Percentiles rank a stretch among this genome's conserved stretches.
phyloP scores from a whole-genome alignment of 805 yeast species.

The Yarrowia sp. region DNA sequence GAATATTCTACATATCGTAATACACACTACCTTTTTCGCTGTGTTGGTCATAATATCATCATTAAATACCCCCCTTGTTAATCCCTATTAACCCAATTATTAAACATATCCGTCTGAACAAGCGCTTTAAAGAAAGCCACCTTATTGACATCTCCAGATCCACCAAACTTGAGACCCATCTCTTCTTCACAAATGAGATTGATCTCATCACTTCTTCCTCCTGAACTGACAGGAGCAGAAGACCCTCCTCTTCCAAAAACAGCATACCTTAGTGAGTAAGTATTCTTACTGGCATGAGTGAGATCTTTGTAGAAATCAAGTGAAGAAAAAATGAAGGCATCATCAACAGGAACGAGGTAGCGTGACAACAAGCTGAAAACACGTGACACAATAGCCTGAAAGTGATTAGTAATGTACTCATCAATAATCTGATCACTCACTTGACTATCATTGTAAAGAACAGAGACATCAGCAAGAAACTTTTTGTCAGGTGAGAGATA shows the following conservation, averaged over 20 bases:
- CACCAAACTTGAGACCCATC: conserved; percentile 1
- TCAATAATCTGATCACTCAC: conserved; percentile 11
- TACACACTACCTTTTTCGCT: no score
- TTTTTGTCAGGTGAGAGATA: background rate
- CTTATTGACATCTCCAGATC: background rate
- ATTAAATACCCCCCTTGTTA: background rate
- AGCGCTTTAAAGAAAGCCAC: conserved; percentile 14
- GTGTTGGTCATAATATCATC: no score
- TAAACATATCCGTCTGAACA: conserved; percentile 19
- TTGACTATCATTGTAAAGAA: conserved; percentile 8
- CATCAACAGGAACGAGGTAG: conserved; percentile 4
- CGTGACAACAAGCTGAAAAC: background rate
- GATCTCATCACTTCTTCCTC: conserved; percentile 2
- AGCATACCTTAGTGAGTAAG: conserved; percentile 7
- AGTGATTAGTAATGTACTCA: conserved; percentile 4
- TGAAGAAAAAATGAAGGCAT: background rate
- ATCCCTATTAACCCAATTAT: background rate
- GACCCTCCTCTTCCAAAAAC: background rate
- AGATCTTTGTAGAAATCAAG: conserved; percentile 8
- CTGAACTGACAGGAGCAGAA: background rate
- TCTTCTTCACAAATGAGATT: conserved; percentile 16
- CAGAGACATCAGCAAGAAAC: background rate
- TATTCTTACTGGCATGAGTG: background rate
- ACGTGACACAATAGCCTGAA: background rate
- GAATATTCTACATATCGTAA: no score